A percentile compares a stretch with the other conserved stretches of the same genome.
phyloP scores from a whole-genome alignment of 1,139 yeast genomes.

The Trichomonascaceae sp. region DNA sequence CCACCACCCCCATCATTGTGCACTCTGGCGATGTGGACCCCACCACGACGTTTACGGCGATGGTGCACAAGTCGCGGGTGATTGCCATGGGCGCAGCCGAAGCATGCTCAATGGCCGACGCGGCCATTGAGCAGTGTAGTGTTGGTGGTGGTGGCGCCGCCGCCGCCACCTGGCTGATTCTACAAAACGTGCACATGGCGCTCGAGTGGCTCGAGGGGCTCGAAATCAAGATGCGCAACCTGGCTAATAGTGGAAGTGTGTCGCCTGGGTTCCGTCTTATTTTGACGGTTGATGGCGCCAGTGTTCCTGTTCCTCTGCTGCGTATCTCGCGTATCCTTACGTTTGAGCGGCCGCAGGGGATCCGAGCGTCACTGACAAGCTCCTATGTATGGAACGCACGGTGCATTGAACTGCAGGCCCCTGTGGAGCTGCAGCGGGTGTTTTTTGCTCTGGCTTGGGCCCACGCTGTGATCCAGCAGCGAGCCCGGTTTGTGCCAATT shows the following conservation, averaged over 20 bases:
- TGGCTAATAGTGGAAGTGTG: constrained; percentile 3
- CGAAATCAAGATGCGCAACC: constrained; percentile 31
- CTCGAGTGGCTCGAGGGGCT: constrained; percentile 46
- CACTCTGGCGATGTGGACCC: constrained; percentile 59
- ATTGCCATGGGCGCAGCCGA: constrained; percentile 73
- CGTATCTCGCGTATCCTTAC: constrained; percentile 39
- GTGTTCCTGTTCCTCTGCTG: constrained; percentile 42
- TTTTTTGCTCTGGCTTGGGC: constrained; percentile 54
- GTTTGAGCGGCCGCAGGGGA: constrained; percentile 50
- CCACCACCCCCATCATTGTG: constrained; percentile 34
- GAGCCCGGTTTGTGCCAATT: constrained; percentile 45
- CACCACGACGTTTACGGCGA: constrained; percentile 36
- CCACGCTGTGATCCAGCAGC: constrained; percentile 49
- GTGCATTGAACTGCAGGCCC: constrained; percentile 18
- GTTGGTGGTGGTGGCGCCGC: constrained; percentile 32
- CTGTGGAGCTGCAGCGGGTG: constrained; percentile 37
- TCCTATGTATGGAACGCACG: constrained; percentile 22
- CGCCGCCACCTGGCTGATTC: constrained; percentile 58
- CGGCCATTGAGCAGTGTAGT: constrained; percentile 35
- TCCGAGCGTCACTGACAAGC: constrained; percentile 34
- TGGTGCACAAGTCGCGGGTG: constrained; percentile 28
- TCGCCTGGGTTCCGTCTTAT: constrained; percentile 37
- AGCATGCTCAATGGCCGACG: constrained; percentile 43
- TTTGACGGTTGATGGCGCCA: constrained; percentile 34
- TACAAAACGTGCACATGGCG: constrained; percentile 72